Base-by-base conservation (phyloP, 805 yeast species). In the Brettanomyces custersianus region DNA sequence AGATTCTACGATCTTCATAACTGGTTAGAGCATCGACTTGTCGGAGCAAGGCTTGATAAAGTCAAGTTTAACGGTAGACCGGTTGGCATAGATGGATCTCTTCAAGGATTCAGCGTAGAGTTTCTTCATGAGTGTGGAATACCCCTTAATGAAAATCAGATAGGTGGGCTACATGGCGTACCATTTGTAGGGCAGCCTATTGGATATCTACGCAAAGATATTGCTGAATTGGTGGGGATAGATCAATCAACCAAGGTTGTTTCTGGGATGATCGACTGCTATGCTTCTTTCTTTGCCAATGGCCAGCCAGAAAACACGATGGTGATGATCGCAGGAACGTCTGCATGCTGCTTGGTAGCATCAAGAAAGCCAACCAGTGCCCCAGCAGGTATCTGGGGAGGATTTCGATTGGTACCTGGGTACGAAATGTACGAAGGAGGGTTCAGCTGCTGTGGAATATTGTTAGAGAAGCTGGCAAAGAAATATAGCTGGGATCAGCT, bases 291-390 rank as follows among this genome's bases (percentile, higher is more conserved):
- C 70, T 47, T 72, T 11, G 57, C 70, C 0, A 33, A 38, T 23
- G 20, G 26, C 4, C 27, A 25, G 13, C 40, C 50, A 3, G 41
- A 37, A 18, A 25, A 44, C 5, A 46, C 62, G 4, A 43, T 74
- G 18, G 59, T 71, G 2, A 62, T 74, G 68, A 69, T 73, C 5
- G 83, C 80, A 1, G 81, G 81, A 0, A 76, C 81, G 0, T 72
- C 79, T 5, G 74, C 80, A 1, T 76, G 83, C 42, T 74, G 62
- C 40, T 42, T 73, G 11, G 44, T 58, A 10, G 58, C 61, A 0
- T 54, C 59, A 19, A 42, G 39, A 0, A 20, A 39, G 0, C 18
- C 23, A 6, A 35, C 20, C 3, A 31, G 26, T 9, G 31, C 44
- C 7, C 49, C 51, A 3, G 27, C 62, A 0, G 80, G 80, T 0